phyloP scores from a whole-genome alignment of 148 eudicot genomes.

The Fallopia convolvulus region DNA sequence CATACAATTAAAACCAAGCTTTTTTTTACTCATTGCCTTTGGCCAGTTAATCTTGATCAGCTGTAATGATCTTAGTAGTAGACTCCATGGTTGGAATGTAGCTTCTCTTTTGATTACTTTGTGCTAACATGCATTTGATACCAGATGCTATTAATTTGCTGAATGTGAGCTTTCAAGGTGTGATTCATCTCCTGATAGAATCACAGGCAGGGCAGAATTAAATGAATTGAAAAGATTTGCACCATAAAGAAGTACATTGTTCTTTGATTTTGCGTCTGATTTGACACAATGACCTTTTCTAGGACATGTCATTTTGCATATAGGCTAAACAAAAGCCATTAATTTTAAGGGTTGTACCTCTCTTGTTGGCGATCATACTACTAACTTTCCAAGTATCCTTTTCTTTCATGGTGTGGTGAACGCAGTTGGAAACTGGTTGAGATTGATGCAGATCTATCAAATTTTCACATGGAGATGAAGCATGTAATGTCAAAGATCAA shows the following conservation, averaged over 20 bases:
- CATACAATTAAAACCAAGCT: background rate
- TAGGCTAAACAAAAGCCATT: background rate
- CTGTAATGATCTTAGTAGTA: background rate
- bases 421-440: slow-evolving; percentile 95
- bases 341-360: background rate
- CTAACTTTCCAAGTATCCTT: background rate
- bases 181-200: slow-evolving; percentile 84
- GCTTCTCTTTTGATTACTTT: background rate
- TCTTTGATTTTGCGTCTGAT: background rate
- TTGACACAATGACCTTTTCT: background rate
- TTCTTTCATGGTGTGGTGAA: background rate
- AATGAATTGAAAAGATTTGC: slow-evolving; percentile 61
- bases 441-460: slow-evolving; percentile 77
- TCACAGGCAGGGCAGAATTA: slow-evolving; percentile 72
- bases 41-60: background rate
- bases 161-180: slow-evolving; percentile 82
- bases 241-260: slow-evolving; percentile 57
- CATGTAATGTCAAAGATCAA: slow-evolving; percentile 79
- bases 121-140: slow-evolving; percentile 9
- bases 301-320: slow-evolving; percentile 1
- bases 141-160: slow-evolving; percentile 89
- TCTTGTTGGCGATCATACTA: background rate
- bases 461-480: slow-evolving; percentile 60
- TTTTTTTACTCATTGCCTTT: background rate
- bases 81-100: background rate